Evolutionary conservation across 2,329 filamentous ascomycete genomes (phyloP), one percentile per base, ranked within the genome.

Genomic region (Penicillium sp.): DNA sequence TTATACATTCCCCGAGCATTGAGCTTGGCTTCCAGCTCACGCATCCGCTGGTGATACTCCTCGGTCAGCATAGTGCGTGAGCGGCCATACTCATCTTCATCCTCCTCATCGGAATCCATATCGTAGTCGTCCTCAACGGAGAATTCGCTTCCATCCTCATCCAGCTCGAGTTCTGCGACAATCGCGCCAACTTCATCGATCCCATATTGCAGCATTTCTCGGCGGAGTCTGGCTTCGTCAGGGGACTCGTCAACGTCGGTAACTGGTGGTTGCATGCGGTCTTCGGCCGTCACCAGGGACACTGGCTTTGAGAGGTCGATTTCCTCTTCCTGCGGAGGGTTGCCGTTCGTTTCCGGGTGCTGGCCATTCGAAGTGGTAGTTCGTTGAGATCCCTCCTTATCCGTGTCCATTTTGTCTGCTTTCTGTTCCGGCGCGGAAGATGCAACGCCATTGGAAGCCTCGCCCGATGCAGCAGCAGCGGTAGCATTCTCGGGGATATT

Each of bases 171-270:
- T 71, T 97, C 90, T 13, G 93, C 93, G 13, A 98, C 93, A 2
- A 98, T 88, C 32, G 89, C 83, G 3, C 90, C 89, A 49, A 98
- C 85, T 68, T 97, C 92, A 39, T 86, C 85, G 70, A 95, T 75
- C 53, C 88, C 86, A 65, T 97, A 98, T 55, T 88, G 80, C 6
- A 97, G 78, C 91, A 98, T 97, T 63, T 96, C 85, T 49, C 85
- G 82, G 5, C 93, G 84, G 23, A 95, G 70, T 28, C 80, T 80
- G 3, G 89, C 87, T 55, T 96, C 92, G 57, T 95, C 90, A 10
- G 81, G 76, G 0, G 86, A 82, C 61, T 98, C 93, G 44, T 87
- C 80, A 1, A 84, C 78, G 1, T 89, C 87, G 12, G 87, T 79
- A 10, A 89, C 73, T 1, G 83, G 76, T 6, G 50, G 52, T 40